These are phyloP conservation scores for Oidiodendron maius DNA, from an alignment of 495 filamentous ascomycete genomes.

Conservation along the genomic window DNA sequence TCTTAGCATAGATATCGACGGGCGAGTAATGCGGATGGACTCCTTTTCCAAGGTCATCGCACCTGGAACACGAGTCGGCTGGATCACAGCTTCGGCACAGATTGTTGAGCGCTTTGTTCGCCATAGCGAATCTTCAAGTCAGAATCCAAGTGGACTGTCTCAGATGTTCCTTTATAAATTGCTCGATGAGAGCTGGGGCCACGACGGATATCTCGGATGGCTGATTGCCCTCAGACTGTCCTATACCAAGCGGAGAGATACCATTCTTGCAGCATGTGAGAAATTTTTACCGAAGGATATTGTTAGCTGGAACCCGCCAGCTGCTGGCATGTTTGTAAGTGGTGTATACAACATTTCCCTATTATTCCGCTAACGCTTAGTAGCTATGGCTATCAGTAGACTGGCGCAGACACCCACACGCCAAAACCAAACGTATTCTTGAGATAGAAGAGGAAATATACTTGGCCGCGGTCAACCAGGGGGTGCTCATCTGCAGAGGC, in stretches of 20 bases:
- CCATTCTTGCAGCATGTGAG: conserved; percentile 79
- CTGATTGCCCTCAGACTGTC: conserved; percentile 75
- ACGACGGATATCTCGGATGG: conserved; percentile 88
- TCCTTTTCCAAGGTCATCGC: conserved; percentile 80
- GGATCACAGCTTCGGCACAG: conserved; percentile 78
- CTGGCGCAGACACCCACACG: conserved; percentile 57
- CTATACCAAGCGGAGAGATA: conserved; percentile 74
- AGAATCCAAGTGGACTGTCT: conserved; percentile 76
- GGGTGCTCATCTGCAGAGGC: conserved; percentile 72
- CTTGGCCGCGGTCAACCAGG: conserved; percentile 57
- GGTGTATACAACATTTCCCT: too few relatives aligned
- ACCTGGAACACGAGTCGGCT: conserved; percentile 69
- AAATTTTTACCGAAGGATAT: conserved; percentile 68
- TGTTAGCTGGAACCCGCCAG: conserved; percentile 75
- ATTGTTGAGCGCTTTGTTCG: conserved; percentile 73
- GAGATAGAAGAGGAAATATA: conserved; percentile 86
- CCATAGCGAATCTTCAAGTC: conserved; percentile 71
- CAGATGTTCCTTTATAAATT: conserved; percentile 84
- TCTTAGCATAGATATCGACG: conserved; percentile 60
- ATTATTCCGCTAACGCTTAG: conserved; percentile 1
- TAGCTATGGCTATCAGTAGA: conserved; percentile 83
- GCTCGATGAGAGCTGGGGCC: conserved; percentile 90
- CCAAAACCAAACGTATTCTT: conserved; percentile 48
- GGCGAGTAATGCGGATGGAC: conserved; percentile 66
- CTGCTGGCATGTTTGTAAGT: conserved; percentile 96